Conservation (phyloP, 495 filamentous ascomycete genomes). For the Emericellopsis terricola region DNA sequence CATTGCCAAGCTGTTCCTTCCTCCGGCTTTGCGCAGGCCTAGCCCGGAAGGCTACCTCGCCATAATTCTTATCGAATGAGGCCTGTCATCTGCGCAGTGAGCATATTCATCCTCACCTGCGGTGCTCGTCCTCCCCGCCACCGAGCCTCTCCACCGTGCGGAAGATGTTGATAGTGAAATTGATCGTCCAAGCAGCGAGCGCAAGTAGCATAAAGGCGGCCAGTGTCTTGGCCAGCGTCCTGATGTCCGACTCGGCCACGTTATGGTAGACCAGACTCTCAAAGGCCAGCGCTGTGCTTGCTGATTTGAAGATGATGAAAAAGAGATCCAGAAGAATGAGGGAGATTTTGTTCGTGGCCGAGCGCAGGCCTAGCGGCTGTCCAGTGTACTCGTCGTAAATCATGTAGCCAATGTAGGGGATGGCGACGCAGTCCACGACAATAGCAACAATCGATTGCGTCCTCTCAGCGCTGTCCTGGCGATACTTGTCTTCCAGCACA, state of each 20-base stretch:
- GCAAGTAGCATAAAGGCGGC: conserved; percentile 68
- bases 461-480: conserved; percentile 28
- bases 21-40: too few relatives aligned
- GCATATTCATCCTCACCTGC: too few relatives aligned
- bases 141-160: conserved; percentile 62
- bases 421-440: conserved; percentile 71
- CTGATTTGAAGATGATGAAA: conserved; percentile 92
- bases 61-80: too few relatives aligned
- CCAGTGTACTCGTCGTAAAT: conserved; percentile 93
- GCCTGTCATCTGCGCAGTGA: too few relatives aligned
- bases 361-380: conserved; percentile 76
- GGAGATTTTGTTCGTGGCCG: conserved; percentile 64
- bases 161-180: conserved; percentile 77
- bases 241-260: conserved; percentile 28
- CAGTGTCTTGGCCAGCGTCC: conserved; percentile 56
- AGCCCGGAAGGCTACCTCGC: too few relatives aligned
- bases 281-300: conserved; percentile 80
- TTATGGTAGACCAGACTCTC: conserved; percentile 57
- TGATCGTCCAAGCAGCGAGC: conserved; percentile 74
- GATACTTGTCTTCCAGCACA: conserved; percentile 29
- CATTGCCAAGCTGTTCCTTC: too few relatives aligned
- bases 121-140: conserved; percentile 28
- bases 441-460: conserved; percentile 80
- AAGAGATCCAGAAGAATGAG: conserved; percentile 81
- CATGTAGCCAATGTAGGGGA: conserved; percentile 83